Base-by-base conservation (phyloP, 257 asterid species). In the Ajuga chamaepitys region DNA sequence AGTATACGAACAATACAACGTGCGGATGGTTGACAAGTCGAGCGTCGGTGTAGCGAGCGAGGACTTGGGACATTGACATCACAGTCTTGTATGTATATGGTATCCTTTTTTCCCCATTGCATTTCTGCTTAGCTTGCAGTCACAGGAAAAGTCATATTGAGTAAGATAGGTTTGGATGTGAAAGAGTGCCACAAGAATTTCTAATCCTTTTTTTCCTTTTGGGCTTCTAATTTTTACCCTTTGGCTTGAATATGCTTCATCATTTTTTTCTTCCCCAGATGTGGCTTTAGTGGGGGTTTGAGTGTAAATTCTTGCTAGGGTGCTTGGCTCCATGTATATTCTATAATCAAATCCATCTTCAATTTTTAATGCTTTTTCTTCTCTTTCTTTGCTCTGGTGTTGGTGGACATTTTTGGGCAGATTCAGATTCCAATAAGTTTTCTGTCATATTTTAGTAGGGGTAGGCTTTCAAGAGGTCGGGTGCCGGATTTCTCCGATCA, bases 41-140 rank as follows among this genome's bases (percentile, higher is more conserved):
- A 86, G 91, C 63, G 71, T 78, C 21, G 86, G 91, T 30, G 78
- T 83, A 61, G 91, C 85, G 72, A 86, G 84, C 47, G 91, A 80
- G 67, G 95, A 82, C 67, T 68, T 79, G 58, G 82, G 35, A 59
- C 68, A 69, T 59, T 69, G 64, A 59, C 61, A 34, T 45, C 32
- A 25, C 16, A 1, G 38, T 35, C 16, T 20, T 25, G 50, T 67
- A 69, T 69, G 74, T 69, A 69, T 68, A 58, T 68, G 62, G 7
- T 28, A 14, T 47, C 7, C 37, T 47, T 58, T 68, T 69, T 61
- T 9, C 25, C 12, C 35, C 53, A 34, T 30, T 30, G 12, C 45
- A 50, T 59, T 48, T 32, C 50, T 12, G 54, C 68, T 48, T 44
- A 51, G 44, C 50, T n/a, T 42, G 16, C 22, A 26, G 48, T 9